Percentiles rank a stretch among this genome's conserved stretches.
These are phyloP conservation scores for Agrocybe pediades DNA, from an alignment of 768 basidiomycete species.

Conservation along the genomic window DNA sequence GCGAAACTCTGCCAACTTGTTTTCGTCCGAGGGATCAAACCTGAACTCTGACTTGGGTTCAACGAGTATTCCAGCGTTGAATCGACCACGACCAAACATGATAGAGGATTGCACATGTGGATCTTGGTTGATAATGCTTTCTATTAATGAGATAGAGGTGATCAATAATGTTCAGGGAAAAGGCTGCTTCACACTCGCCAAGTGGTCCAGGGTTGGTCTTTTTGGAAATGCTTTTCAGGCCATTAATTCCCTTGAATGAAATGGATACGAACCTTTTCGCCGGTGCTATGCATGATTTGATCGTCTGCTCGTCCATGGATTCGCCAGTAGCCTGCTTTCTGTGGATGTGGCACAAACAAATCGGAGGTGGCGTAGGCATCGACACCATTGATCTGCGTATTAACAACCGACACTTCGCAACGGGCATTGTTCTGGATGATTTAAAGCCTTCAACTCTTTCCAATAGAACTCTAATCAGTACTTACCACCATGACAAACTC, in stretches of 20 bases:
- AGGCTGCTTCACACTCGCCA: too few species aligned
- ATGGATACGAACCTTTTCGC: background rate
- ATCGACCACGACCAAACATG: background rate
- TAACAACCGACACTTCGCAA: background rate
- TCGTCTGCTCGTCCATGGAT: background rate
- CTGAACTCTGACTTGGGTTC: background rate
- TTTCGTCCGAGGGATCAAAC: conserved; percentile 24
- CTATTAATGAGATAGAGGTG: background rate
- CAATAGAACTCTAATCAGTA: background rate
- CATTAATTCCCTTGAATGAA: background rate
- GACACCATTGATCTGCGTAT: background rate
- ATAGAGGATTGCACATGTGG: background rate
- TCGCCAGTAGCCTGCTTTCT: background rate
- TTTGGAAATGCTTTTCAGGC: background rate
- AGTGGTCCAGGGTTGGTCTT: background rate
- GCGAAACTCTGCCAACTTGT: conserved; percentile 21
- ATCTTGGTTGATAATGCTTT: background rate
- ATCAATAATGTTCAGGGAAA: background rate
- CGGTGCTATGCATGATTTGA: background rate
- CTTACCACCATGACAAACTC: background rate
- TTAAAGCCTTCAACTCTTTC: background rate
- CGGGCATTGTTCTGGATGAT: background rate
- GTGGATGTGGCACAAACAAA: background rate
- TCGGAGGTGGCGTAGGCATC: background rate
- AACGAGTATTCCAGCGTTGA: background rate